phyloP scores from a whole-genome alignment of 345 rosid species.

The Pistacia atlantica region DNA sequence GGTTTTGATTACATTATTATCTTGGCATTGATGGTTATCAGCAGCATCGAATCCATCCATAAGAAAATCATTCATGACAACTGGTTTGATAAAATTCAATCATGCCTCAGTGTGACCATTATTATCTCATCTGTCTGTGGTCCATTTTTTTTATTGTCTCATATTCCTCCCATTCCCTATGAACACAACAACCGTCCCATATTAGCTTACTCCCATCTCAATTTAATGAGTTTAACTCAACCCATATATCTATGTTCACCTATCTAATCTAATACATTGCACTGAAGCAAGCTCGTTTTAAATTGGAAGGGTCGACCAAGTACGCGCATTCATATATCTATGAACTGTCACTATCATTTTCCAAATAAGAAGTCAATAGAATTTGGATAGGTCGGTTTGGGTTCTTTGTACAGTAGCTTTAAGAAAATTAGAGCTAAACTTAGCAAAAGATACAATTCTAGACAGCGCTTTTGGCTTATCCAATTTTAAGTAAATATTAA shows the following conservation, averaged over 20 bases:
- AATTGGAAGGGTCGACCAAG: neutral
- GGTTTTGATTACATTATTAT: neutral
- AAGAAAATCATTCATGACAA: conserved; percentile 3
- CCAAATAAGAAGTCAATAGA: neutral
- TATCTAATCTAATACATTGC: too few relatives aligned
- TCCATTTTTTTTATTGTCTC: conserved; percentile 1
- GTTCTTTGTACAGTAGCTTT: neutral
- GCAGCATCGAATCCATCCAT: neutral
- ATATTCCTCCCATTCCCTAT: conserved; percentile 2
- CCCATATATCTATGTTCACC: neutral
- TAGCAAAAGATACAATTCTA: neutral
- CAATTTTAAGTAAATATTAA: neutral
- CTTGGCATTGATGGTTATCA: neutral
- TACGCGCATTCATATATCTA: conserved; percentile 8
- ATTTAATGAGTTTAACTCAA: too few relatives aligned
- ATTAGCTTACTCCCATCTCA: neutral
- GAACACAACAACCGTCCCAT: neutral
- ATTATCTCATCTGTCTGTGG: conserved; percentile 12
- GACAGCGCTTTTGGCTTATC: neutral
- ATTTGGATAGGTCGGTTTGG: neutral
- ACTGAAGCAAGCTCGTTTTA: neutral
- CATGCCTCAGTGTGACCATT: neutral
- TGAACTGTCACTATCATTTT: neutral
- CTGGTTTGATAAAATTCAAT: conserved; percentile 15
- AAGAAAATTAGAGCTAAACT: neutral